Evolutionary conservation across 768 basidiomycete species (phyloP).

Genomic region (Termitomyces heimii): DNA sequence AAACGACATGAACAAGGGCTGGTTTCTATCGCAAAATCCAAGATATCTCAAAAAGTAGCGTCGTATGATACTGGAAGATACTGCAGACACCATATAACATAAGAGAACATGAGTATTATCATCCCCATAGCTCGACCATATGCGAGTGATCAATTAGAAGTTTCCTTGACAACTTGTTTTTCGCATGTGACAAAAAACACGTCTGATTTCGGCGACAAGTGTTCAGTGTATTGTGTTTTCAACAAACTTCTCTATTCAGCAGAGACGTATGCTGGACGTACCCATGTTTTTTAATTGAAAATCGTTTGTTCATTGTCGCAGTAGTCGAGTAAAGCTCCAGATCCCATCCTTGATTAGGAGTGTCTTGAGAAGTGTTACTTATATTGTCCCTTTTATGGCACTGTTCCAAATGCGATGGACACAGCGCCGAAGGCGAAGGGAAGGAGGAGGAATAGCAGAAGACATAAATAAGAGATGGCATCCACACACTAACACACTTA

Average conservation of each 20-base stretch:
- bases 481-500: too few species aligned
- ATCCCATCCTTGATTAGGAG: neutral
- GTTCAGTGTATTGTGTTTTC: neutral
- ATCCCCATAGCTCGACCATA: too few species aligned
- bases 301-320: neutral
- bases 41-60: neutral
- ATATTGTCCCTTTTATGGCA: neutral
- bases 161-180: neutral
- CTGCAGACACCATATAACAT: neutral
- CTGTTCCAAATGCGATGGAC: too few species aligned
- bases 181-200: neutral
- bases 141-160: neutral
- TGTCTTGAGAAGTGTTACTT: neutral
- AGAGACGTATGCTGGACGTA: neutral
- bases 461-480: too few species aligned
- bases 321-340: neutral
- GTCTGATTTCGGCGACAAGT: too few species aligned
- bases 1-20: neutral
- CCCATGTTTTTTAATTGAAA: neutral
- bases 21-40: neutral
- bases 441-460: too few species aligned
- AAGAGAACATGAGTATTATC: neutral
- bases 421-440: too few species aligned
- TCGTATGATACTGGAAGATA: neutral
- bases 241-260: neutral